A percentile compares a stretch with the other conserved stretches of the same genome.
phyloP scores from a whole-genome alignment of 371 early-diverging fungal species.

The Mortierella sp. region DNA sequence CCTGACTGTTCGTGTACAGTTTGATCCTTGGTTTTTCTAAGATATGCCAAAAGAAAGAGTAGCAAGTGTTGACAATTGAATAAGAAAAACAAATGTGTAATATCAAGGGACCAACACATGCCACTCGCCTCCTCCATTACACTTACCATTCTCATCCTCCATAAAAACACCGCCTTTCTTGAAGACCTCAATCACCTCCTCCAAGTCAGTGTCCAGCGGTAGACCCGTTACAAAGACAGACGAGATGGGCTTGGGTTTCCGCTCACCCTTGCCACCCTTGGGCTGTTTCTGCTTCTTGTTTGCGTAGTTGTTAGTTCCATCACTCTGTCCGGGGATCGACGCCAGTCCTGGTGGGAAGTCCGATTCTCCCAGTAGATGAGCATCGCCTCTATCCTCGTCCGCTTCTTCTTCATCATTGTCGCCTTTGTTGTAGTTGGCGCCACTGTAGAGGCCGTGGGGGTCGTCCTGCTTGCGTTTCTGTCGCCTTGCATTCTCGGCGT shows the following conservation, averaged over 20 bases:
- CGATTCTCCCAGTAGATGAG: neutral
- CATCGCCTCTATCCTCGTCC: constrained; percentile 1
- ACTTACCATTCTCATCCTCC: constrained; percentile 73
- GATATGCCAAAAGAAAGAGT: neutral
- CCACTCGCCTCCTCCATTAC: too few species aligned
- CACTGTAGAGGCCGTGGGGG: neutral
- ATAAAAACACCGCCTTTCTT: constrained; percentile 92
- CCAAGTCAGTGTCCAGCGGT: constrained; percentile 84
- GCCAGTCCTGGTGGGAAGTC: constrained; percentile 28
- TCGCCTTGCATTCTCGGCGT: constrained; percentile 40
- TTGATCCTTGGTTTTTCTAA: constrained; percentile 90
- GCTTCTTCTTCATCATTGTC: constrained; percentile 1
- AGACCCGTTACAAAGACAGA: constrained; percentile 91
- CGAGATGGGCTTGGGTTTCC: constrained; percentile 70
- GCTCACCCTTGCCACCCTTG: constrained; percentile 56
- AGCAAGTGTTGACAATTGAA: neutral
- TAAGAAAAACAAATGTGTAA: neutral
- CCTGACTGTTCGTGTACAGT: constrained; percentile 82
- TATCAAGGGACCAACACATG: neutral
- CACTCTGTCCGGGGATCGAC: constrained; percentile 35
- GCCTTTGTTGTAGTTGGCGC: neutral
- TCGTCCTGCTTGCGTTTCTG: constrained; percentile 42
- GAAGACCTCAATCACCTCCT: constrained; percentile 85
- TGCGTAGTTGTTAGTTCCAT: constrained; percentile 26
- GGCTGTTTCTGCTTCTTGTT: constrained; percentile 44